Percentiles rank a stretch among this genome's conserved stretches.
Conservation (phyloP, 2,329 filamentous ascomycete genomes). For the Trichocomaceae sp. region DNA sequence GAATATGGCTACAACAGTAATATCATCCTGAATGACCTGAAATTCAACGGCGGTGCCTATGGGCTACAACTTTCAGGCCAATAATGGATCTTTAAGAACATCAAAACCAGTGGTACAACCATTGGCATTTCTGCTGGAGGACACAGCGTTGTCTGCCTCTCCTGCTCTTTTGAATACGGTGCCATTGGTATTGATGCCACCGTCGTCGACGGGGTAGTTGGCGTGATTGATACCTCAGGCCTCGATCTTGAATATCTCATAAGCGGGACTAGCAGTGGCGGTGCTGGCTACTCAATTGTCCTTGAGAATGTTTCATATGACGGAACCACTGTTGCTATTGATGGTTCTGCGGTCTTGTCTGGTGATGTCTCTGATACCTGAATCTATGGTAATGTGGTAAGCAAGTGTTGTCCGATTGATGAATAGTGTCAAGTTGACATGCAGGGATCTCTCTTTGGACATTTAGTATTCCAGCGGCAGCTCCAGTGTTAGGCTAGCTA, state of each 20-base stretch:
- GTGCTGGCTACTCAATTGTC: constrained; percentile 26
- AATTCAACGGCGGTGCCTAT: constrained; percentile 22
- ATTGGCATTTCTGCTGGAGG: constrained; percentile 40
- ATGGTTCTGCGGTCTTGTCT: constrained; percentile 17
- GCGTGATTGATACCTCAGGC: constrained; percentile 24
- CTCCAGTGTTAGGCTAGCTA: constrained; percentile 23
- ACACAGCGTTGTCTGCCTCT: constrained; percentile 23
- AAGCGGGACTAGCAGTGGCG: constrained; percentile 23
- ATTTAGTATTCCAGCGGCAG: constrained; percentile 12
- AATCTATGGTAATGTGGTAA: constrained; percentile 29
- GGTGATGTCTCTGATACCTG: constrained; percentile 24
- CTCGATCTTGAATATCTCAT: constrained; percentile 22
- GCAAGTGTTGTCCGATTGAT: neutral
- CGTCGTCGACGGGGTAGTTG: constrained; percentile 22
- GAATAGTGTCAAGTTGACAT: neutral
- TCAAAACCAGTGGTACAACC: constrained; percentile 56
- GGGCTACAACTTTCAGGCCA: constrained; percentile 27
- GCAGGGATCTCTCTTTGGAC: neutral
- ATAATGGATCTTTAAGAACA: constrained; percentile 39
- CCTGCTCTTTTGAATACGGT: constrained; percentile 23
- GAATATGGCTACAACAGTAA: constrained; percentile 15
- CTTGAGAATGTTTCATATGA: constrained; percentile 23
- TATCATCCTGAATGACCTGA: constrained; percentile 14
- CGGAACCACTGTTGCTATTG: constrained; percentile 24
- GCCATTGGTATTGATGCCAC: constrained; percentile 26